Conservation (phyloP, 768 basidiomycete species). For the Clitopilus passeckerianus region DNA sequence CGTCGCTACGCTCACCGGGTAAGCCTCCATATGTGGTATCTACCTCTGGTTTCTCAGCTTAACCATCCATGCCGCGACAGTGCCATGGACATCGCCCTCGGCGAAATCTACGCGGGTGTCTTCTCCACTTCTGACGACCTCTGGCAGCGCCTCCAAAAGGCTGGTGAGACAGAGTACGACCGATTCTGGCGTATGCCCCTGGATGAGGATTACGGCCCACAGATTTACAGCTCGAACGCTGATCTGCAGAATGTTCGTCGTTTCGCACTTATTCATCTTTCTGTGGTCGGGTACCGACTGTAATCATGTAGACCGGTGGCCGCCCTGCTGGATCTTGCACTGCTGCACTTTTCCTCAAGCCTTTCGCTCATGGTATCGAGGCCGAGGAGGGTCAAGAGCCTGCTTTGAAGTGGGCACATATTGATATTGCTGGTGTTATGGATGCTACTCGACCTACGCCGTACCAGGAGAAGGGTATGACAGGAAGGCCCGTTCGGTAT, state of each 20-base stretch:
- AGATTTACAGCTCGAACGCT: conserved; percentile 74
- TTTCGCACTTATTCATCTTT: background rate
- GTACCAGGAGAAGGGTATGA: conserved; percentile 75
- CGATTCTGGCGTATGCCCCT: conserved; percentile 91
- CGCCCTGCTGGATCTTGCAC: conserved; percentile 68
- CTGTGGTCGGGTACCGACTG: background rate
- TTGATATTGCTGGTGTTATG: conserved; percentile 81
- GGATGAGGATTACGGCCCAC: conserved; percentile 73
- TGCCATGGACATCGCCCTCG: conserved; percentile 68
- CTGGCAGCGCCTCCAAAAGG: conserved; percentile 63
- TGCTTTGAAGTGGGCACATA: conserved; percentile 75
- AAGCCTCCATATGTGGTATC: conserved; percentile 9
- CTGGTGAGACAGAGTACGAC: conserved; percentile 73
- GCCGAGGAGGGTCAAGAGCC: conserved; percentile 49
- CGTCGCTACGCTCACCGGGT: conserved; percentile 86
- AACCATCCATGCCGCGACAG: conserved; percentile 25
- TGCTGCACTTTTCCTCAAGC: conserved; percentile 83
- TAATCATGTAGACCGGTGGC: conserved; percentile 56
- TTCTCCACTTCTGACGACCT: conserved; percentile 75
- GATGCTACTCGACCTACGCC: conserved; percentile 53
- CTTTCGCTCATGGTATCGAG: conserved; percentile 74
- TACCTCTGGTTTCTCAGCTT: background rate
- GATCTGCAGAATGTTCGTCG: conserved; percentile 69
- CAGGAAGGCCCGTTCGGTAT: conserved; percentile 74
- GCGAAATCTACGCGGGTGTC: conserved; percentile 73